A percentile compares a stretch with the other conserved stretches of the same genome.
Evolutionary conservation across 441 rosid genomes (phyloP).

Genomic region (Omphalea diandra): DNA sequence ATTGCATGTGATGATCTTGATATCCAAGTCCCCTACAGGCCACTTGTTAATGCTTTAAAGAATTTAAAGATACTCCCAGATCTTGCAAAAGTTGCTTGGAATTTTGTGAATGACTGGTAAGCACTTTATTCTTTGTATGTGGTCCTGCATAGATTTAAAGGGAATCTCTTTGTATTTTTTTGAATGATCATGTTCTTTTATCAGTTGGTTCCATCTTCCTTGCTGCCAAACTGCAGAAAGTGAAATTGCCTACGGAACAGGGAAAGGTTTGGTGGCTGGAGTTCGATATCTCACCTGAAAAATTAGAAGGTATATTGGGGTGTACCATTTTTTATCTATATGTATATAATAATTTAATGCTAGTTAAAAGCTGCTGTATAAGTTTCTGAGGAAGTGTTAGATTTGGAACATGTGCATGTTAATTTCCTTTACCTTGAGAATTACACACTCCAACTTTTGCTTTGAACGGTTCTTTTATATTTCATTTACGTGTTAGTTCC

Average conservation of each 20-base stretch:
- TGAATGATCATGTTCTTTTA: slow-evolving; percentile 12
- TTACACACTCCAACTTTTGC: background rate
- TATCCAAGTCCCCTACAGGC: slow-evolving; percentile 61
- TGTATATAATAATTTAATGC: background rate
- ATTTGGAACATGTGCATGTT: background rate
- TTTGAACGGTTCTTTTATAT: background rate
- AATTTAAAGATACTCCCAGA: slow-evolving; percentile 37
- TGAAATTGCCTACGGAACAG: slow-evolving; percentile 44
- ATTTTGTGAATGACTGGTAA: slow-evolving; percentile 68
- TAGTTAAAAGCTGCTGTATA: background rate
- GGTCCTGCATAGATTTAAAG: slow-evolving; percentile 7
- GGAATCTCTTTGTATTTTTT: slow-evolving; percentile 9
- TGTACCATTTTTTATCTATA: background rate
- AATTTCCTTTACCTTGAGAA: background rate
- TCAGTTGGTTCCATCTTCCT: slow-evolving; percentile 60
- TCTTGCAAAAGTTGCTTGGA: slow-evolving; percentile 59
- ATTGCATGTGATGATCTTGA: slow-evolving; percentile 57
- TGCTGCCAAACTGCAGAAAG: slow-evolving; percentile 62
- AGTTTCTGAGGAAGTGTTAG: background rate
- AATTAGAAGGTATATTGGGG: slow-evolving; percentile 46
- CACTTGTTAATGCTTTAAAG: slow-evolving; percentile 49
- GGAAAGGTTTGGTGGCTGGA: slow-evolving; percentile 68
- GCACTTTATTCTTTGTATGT: slow-evolving; percentile 6
- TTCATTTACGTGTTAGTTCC: background rate
- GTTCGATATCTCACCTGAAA: slow-evolving; percentile 59